These are phyloP conservation scores for Boeremia exigua DNA, from an alignment of 2,329 filamentous ascomycete genomes.

Conservation along the genomic window DNA sequence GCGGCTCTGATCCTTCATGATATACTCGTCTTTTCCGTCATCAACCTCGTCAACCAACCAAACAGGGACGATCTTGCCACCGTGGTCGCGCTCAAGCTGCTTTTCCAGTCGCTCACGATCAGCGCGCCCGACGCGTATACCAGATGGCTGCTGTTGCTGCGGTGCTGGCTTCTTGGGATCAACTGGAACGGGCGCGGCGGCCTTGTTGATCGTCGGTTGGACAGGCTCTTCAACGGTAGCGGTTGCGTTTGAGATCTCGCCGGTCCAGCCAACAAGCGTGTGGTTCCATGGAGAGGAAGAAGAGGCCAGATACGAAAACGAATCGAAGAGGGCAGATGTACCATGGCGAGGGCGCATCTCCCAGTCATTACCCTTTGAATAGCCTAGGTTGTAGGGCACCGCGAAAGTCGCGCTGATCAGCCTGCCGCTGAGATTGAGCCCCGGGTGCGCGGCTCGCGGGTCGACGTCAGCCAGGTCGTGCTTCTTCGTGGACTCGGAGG, in stretches of 20 bases:
- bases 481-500: conserved; percentile 44
- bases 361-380: conserved; percentile 62
- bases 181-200: conserved; percentile 80
- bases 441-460: conserved; percentile 62
- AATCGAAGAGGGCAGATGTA: conserved; percentile 91
- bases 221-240: conserved; percentile 44
- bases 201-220: conserved; percentile 68
- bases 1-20: conserved; percentile 79
- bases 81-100: conserved; percentile 73
- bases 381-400: conserved; percentile 66
- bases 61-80: conserved; percentile 82
- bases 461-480: conserved; percentile 56
- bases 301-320: conserved; percentile 87
- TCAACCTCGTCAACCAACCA: conserved; percentile 85
- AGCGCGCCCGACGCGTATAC: conserved; percentile 71
- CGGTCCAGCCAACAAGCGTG: conserved; percentile 92
- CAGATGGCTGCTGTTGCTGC: conserved; percentile 68
- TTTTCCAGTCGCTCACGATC: conserved; percentile 77
- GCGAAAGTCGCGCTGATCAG: conserved; percentile 70
- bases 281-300: conserved; percentile 85
- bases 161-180: conserved; percentile 64
- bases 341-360: conserved; percentile 79
- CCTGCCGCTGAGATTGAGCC: conserved; percentile 64
- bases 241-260: conserved; percentile 64
- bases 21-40: conserved; percentile 69